Evolutionary conservation across 768 basidiomycete species (phyloP).

Genomic region (Pleurotus djamor): DNA sequence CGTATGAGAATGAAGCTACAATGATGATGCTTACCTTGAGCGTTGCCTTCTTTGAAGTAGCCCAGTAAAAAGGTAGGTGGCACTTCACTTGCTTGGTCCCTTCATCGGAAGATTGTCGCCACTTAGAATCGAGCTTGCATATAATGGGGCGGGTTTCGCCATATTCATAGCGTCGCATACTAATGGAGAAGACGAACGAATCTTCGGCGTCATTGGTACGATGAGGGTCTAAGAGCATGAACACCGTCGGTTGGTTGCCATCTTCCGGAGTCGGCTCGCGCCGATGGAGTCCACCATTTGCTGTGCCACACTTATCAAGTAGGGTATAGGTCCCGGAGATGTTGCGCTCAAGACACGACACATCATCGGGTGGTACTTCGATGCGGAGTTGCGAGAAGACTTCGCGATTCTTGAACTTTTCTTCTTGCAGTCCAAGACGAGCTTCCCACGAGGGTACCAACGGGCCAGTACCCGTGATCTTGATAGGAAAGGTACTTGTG

Average conservation of each 20-base stretch:
- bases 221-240: conserved; percentile 85
- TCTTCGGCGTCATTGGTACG: conserved; percentile 78
- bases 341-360: conserved; percentile 64
- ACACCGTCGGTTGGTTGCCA: conserved; percentile 57
- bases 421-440: conserved; percentile 67
- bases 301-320: conserved; percentile 86
- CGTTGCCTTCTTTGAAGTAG: conserved; percentile 39
- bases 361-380: conserved; percentile 46
- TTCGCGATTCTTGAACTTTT: conserved; percentile 61
- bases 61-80: conserved; percentile 67
- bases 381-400: conserved; percentile 71
- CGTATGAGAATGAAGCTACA: no score
- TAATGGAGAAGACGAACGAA: conserved; percentile 81
- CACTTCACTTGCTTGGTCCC: conserved; percentile 51
- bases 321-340: conserved; percentile 80
- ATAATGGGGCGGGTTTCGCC: conserved; percentile 79
- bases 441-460: conserved; percentile 85
- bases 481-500: conserved; percentile 50
- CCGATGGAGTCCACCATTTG: conserved; percentile 81
- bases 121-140: conserved; percentile 68
- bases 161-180: conserved; percentile 75
- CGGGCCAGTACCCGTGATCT: conserved; percentile 63
- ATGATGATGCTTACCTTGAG: conserved; percentile 45
- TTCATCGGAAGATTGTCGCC: conserved; percentile 67
- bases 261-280: conserved; percentile 44